Evolutionary conservation across 2,329 filamentous ascomycete species (phyloP), one percentile per base, ranked within the genome.

Genomic region (Dothidotthia symphoricarpi): DNA sequence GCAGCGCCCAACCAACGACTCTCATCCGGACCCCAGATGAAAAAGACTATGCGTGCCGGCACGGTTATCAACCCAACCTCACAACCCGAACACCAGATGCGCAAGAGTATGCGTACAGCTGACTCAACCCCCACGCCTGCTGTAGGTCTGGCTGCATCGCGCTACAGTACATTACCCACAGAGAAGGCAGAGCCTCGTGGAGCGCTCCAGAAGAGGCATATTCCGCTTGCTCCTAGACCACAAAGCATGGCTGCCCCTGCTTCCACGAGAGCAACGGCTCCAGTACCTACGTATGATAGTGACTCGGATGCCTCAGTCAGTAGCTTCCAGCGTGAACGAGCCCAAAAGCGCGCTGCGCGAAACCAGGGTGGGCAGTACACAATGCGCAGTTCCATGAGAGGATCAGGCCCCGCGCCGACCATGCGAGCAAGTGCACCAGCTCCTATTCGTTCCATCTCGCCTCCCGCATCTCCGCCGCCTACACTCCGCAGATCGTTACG

Each of bases 381-480:
- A 1, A 87, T 95, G 73, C 82, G 83, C 40, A 77, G 74, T 34
- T 88, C 86, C 2, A 86, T 95, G 86, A 78, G 89, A 26, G 49
- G 63, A 10, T 41, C 47, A 31, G 49, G 51, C 17, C 47, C 60
- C 25, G 43, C 55, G 12, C 61, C 60, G 13, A 58, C 59, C 9
- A 56, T 63, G 55, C 53, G 61, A 31, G 59, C 65, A 8, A 37
- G 34, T 29, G 41, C 47, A 11, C 43, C 39, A 5, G 48, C 41
- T 16, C 52, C 54, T 27, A 61, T 63, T 29, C 67, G 69, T 11
- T 72, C 79, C n/a, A 57, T 58, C 9, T 68, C 65, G 12, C 68
- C 69, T 12, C 49, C 52, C 28, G 40, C 34, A 5, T 52, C 55
- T 25, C 49, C 59, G 6, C 46, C 59, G 8, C 45, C 59, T 16